Percentiles rank a stretch among this genome's conserved stretches.
phyloP scores from a whole-genome alignment of 2,329 filamentous ascomycete species.

The Periconia sp. region DNA sequence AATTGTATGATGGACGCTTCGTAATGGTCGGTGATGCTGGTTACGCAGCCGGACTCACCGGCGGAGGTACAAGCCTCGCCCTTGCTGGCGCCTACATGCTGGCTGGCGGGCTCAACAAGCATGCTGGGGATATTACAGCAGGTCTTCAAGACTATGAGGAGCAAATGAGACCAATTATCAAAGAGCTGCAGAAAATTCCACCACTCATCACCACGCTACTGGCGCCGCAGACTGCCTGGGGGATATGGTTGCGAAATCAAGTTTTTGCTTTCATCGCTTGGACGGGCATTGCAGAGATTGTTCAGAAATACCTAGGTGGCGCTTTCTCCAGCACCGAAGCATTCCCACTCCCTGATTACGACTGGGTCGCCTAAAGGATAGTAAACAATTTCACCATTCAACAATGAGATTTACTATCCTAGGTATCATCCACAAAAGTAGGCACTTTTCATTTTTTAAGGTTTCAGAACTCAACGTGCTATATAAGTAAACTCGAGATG shows the following conservation, averaged over 20 bases:
- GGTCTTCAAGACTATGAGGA: constrained; percentile 19
- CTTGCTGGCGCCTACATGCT: constrained; percentile 44
- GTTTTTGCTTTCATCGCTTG: constrained; percentile 50
- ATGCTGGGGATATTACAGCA: constrained; percentile 10
- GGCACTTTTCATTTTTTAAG: too few species aligned
- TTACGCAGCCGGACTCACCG: constrained; percentile 32
- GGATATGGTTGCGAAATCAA: constrained; percentile 50
- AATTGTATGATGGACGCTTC: constrained; percentile 33
- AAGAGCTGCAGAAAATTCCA: constrained; percentile 21
- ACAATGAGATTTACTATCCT: too few species aligned
- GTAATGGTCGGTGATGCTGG: constrained; percentile 45
- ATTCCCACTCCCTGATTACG: too few species aligned
- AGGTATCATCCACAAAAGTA: too few species aligned
- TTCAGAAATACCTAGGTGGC: constrained; percentile 38
- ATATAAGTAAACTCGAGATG: too few species aligned
- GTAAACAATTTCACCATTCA: too few species aligned
- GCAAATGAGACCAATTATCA: constrained; percentile 18
- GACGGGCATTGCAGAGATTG: constrained; percentile 41
- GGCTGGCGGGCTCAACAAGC: constrained; percentile 35
- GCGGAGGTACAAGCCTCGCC: constrained; percentile 29
- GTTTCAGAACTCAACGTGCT: too few species aligned
- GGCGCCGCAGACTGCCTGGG: constrained; percentile 24
- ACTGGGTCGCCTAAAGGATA: too few species aligned
- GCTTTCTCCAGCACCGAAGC: too few species aligned
- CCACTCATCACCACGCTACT: constrained; percentile 10